A percentile compares a stretch with the other conserved stretches of the same genome.
These are phyloP conservation scores for Fomitopsis palustris DNA, from an alignment of 1,284 basidiomycete genomes.

Conservation along the genomic window DNA sequence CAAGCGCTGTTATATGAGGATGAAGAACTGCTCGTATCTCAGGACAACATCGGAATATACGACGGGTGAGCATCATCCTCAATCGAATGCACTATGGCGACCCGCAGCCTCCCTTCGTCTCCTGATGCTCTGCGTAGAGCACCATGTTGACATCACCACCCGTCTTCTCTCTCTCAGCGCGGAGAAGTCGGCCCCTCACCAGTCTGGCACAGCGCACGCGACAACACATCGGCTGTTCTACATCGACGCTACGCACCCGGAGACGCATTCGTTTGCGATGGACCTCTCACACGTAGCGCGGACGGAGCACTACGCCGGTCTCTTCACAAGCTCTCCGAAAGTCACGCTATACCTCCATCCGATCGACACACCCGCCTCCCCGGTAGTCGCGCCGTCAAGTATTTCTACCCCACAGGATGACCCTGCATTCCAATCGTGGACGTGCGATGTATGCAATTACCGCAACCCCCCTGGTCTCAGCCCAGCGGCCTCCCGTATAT, in stretches of 20 bases:
- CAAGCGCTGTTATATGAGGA: conserved; percentile 73
- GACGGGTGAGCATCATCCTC: conserved; percentile 65
- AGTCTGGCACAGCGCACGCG: conserved; percentile 69
- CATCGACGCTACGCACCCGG: conserved; percentile 55
- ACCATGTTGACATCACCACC: neutral
- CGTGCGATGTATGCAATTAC: conserved; percentile 84
- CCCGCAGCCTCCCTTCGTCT: neutral
- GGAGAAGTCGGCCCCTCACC: conserved; percentile 76
- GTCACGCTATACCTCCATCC: conserved; percentile 71
- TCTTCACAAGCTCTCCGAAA: conserved; percentile 90
- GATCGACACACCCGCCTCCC: conserved; percentile 8
- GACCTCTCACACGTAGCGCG: conserved; percentile 68
- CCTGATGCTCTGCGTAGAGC: neutral
- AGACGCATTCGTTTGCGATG: conserved; percentile 53
- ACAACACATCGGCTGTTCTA: conserved; percentile 88
- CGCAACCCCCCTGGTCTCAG: conserved; percentile 71
- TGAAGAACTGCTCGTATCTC: conserved; percentile 70
- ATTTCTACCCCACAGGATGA: conserved; percentile 15
- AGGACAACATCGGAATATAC: conserved; percentile 84
- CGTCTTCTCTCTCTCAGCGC: conserved; percentile 43
- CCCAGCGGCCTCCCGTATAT: conserved; percentile 58
- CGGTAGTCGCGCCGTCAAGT: conserved; percentile 10
- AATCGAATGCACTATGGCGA: neutral
- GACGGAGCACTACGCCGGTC: conserved; percentile 90
- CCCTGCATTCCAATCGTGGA: conserved; percentile 59